Evolutionary conservation across 768 basidiomycete genomes (phyloP).

Genomic region (Russula sp.): DNA sequence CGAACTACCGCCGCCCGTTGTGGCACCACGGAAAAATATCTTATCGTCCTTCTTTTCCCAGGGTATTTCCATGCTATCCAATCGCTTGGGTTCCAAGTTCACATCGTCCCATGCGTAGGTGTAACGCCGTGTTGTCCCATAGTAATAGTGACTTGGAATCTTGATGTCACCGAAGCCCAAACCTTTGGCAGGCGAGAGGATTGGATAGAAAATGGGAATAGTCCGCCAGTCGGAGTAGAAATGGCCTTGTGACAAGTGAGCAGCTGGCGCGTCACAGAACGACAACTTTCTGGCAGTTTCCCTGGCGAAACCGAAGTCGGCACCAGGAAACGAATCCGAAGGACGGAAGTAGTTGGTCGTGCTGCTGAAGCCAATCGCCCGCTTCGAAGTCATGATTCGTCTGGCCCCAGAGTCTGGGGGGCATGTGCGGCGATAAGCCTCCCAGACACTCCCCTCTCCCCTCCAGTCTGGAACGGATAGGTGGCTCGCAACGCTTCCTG

Average conservation of each 20-base stretch:
- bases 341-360: slow-evolving; percentile 35
- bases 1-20: slow-evolving; percentile 88
- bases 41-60: slow-evolving; percentile 88
- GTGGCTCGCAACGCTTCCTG: slow-evolving; percentile 47
- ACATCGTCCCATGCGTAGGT: slow-evolving; percentile 90
- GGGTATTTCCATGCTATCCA: slow-evolving; percentile 80
- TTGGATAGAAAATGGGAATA: slow-evolving; percentile 83
- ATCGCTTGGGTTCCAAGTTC: slow-evolving; percentile 65
- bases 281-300: slow-evolving; percentile 64
- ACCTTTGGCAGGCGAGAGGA: slow-evolving; percentile 90
- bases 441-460: slow-evolving; percentile 85
- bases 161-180: slow-evolving; percentile 85
- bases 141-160: slow-evolving; percentile 97
- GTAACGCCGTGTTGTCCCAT: slow-evolving; percentile 73
- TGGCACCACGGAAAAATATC: slow-evolving; percentile 95
- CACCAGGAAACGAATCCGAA: slow-evolving; percentile 39
- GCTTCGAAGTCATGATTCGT: slow-evolving; percentile 75
- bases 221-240: slow-evolving; percentile 98
- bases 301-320: slow-evolving; percentile 63
- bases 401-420: slow-evolving; percentile 74
- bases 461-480: slow-evolving; percentile 82
- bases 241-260: slow-evolving; percentile 86
- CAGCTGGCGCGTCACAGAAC: slow-evolving; percentile 79
- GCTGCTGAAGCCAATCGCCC: slow-evolving; percentile 44
- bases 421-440: slow-evolving; percentile 91